These are phyloP conservation scores for Lentinula edodes DNA, from an alignment of 768 basidiomycete species.

Conservation along the genomic window DNA sequence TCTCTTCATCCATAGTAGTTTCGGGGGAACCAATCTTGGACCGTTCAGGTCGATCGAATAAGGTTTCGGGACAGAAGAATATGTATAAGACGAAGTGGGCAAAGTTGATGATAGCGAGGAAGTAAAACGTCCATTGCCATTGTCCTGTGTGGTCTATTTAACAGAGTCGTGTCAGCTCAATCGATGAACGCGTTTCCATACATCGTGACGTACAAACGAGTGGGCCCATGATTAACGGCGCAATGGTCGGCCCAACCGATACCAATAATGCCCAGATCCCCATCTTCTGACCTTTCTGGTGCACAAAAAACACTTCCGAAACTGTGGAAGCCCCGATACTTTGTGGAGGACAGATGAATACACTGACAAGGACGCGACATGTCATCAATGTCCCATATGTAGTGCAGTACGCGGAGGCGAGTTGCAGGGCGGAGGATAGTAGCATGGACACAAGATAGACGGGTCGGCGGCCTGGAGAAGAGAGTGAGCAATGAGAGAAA, in stretches of 20 bases:
- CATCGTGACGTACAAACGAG: not conserved
- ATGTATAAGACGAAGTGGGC: not conserved
- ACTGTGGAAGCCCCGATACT: slow-evolving; percentile 4
- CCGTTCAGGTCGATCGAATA: slow-evolving; percentile 2
- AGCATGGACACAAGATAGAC: slow-evolving; percentile 4
- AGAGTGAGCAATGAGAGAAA: not conserved
- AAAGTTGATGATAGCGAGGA: slow-evolving; percentile 2
- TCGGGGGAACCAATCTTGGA: not conserved
- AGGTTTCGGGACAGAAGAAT: not conserved
- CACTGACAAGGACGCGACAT: not conserved
- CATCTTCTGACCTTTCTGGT: slow-evolving; percentile 1
- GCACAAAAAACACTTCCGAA: slow-evolving; percentile 1
- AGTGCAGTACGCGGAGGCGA: slow-evolving; percentile 2
- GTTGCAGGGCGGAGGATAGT: not conserved
- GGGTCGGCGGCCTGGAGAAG: not conserved
- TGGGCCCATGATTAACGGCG: not conserved
- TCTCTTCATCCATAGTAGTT: not conserved
- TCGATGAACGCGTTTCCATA: not conserved
- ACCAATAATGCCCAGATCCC: not conserved
- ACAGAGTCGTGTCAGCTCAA: not conserved
- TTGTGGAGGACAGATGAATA: not conserved
- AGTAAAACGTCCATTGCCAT: slow-evolving; percentile 4
- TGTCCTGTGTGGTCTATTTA: not conserved
- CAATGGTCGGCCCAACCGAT: not conserved
- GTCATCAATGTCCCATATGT: not conserved